Base-by-base conservation (phyloP, 495 filamentous ascomycete species). In the Daldinia grandis region DNA sequence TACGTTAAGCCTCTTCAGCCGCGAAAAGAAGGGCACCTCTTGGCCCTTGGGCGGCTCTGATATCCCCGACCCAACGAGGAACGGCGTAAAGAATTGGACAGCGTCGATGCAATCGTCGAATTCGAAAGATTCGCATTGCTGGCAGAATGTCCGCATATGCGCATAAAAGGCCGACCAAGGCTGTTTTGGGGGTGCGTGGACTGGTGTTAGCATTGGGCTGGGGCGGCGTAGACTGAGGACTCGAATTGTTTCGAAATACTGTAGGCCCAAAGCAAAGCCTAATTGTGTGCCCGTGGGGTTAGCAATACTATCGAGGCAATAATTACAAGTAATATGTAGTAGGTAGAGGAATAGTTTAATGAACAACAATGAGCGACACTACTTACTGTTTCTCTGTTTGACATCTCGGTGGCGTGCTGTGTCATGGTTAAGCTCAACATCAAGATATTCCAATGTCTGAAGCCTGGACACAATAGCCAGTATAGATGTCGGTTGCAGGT, bases 41-140 rank as follows among this genome's bases (percentile, higher is more conserved):
- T 68, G 64, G 19, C 42, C 37, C 12, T 14, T 64, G 12, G 53
- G 54, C 33, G 60, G 19, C 37, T 56, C 28, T 24, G 66, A 58
- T 5, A 37, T 25, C 10, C n/a, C 19, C 12, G 51, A 53, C 1
- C 61, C 68, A 0, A 44, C 19, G 2, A 73, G 37, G 14, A 73
- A 73, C 0, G 70, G 70, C 14, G 66, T 24, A 40, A 73, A 73
- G 40, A 73, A 73, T 31, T 69, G 65, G 24, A 33, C 35, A 7
- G 60, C 70, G 15, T 73, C 70, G 60, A 73, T 44, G 57, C 70
- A 64, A 62, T 73, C 70, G 61, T 73, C 70, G 70, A 73, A 73
- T 4, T 69, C 65, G 50, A 73, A 70, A 5, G 70, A 69, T 37
- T 73, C 70, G 62, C 65, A 69, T 10, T 69, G 70, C 47, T 73